These are phyloP conservation scores for Sarocladium kiliense DNA, from an alignment of 2,329 filamentous ascomycete species.

Conservation along the genomic window DNA sequence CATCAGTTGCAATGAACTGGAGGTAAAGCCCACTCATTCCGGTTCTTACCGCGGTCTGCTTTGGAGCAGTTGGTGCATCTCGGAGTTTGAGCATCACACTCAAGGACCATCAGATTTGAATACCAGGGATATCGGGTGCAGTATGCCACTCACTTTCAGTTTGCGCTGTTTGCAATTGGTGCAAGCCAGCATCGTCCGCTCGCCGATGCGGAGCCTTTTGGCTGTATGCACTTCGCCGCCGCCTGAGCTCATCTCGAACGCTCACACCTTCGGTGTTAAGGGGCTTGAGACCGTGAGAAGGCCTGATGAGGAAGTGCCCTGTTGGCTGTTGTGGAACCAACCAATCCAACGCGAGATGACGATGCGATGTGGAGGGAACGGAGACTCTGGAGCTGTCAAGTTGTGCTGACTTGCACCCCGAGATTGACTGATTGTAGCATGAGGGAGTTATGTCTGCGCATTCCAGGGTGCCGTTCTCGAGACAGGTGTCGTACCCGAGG, in stretches of 20 bases:
- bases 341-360: no score
- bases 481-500: no score
- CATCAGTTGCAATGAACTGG: not conserved
- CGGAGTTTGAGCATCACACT: conserved; percentile 10
- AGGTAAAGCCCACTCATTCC: not conserved
- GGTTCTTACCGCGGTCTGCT: not conserved
- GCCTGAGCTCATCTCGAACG: not conserved
- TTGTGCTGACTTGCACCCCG: no score
- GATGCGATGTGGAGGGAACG: no score
- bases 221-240: not conserved
- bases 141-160: not conserved
- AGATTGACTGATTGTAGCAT: no score
- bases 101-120: not conserved
- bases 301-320: no score
- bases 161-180: conserved; percentile 10
- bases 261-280: no score
- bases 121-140: not conserved
- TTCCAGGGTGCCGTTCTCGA: no score
- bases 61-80: conserved; percentile 7
- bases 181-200: conserved; percentile 9
- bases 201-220: not conserved
- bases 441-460: no score
- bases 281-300: no score
- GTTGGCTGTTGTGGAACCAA: no score
- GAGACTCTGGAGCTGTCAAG: no score